Base-by-base conservation (phyloP, 2,329 filamentous ascomycete genomes). In the Dactylellina cionopaga region DNA sequence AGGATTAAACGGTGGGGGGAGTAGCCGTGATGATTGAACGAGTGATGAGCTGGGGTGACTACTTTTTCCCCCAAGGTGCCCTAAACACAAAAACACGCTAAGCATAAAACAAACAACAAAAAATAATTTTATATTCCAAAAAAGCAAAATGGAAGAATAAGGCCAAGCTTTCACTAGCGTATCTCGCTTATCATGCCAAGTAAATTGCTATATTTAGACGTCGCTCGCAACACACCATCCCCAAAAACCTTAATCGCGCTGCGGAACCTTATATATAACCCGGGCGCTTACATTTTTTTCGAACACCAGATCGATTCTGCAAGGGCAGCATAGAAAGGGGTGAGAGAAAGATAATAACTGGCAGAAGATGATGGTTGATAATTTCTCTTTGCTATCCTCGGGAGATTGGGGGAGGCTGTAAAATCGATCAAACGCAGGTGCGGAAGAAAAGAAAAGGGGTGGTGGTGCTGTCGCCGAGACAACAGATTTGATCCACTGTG, bases 151-250 rank as follows among this genome's bases (percentile, higher is more conserved):
- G 3, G 9, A 9, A 25, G 7, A 19, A 52, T 37, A 39, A 37
- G 15, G 56, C 66, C 66, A 71, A 71, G 66, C 66, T 71, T 71
- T 63, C 24, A 19, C 29, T 63, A 64, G 51, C 58, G 66, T 35
- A 3, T 3, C 31, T 71, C 66, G 66, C 58, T 71, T 64, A 63
- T 10, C 17, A 35, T 27, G 58, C 58, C 66, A 71, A 71, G 66
- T 33, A 35, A 64, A n/a, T 11, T 71, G 51, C 66, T 71, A 71
- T 71, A 71, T 71, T 71, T 71, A 71, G 66, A 71, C 66, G 66
- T 64, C 66, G 59, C 22, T 29, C 25, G 31, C 66, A 71, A 71
- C 66, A 47, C 66, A 70, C 7, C 39, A 10, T 19, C 19, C n/a
- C 2, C 55, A 19, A 5, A 15, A 33, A 27, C 31, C 31, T 17